phyloP scores from a whole-genome alignment of 257 asterid genomes.

The Penstemon newberryi region DNA sequence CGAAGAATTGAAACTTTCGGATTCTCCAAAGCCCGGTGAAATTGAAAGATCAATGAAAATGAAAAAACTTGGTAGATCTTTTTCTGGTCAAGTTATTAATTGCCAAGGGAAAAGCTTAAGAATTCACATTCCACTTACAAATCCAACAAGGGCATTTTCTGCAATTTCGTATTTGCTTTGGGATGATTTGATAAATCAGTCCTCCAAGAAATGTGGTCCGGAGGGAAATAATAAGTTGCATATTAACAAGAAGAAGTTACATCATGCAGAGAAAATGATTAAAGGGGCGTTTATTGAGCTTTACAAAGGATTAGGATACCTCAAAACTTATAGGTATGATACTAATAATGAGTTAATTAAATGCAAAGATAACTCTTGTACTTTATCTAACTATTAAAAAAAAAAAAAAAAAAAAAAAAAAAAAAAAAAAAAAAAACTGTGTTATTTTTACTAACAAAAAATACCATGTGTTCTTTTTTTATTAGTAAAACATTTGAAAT shows the following conservation, averaged over 20 bases:
- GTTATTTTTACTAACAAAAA: background rate
- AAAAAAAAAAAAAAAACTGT: too few relatives aligned
- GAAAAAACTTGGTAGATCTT: conserved; percentile 47
- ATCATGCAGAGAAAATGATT: conserved; percentile 93
- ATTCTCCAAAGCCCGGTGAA: conserved; percentile 44
- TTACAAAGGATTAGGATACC: conserved; percentile 83
- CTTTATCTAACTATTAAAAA: background rate
- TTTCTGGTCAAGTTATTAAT: conserved; percentile 46
- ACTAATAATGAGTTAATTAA: background rate
- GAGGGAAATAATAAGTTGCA: conserved; percentile 51
- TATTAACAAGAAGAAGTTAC: conserved; percentile 62
- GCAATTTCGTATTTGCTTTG: conserved; percentile 71
- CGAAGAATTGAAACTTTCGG: conserved; percentile 35
- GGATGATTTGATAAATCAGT: conserved; percentile 73
- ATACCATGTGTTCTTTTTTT: background rate
- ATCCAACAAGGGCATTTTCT: conserved; percentile 78
- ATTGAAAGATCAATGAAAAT: conserved; percentile 44
- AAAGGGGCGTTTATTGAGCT: conserved; percentile 83
- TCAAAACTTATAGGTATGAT: conserved; percentile 73
- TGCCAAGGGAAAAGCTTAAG: conserved; percentile 63
- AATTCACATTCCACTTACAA: conserved; percentile 77
- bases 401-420: too few relatives aligned
- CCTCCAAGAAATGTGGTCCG: conserved; percentile 66
- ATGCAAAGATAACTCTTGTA: too few relatives aligned
- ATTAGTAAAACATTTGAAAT: too few relatives aligned